These are phyloP conservation scores for Pulveroboletus sp. DNA, from an alignment of 1,284 basidiomycete species.

Conservation along the genomic window DNA sequence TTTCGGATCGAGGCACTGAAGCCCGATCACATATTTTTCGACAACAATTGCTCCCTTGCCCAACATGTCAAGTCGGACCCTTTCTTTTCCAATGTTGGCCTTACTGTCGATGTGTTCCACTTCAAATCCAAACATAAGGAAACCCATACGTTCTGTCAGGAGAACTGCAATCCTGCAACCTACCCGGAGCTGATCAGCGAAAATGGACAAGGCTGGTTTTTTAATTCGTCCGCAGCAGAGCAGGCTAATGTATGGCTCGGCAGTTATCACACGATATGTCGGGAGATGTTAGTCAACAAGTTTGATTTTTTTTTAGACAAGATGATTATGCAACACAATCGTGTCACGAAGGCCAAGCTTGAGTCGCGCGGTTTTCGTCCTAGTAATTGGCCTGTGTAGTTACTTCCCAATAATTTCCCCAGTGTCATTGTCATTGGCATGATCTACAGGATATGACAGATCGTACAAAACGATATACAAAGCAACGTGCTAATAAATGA, in stretches of 20 bases:
- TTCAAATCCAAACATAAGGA: not conserved
- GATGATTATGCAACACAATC: constrained; percentile 34
- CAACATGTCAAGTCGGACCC: not conserved
- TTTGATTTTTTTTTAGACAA: constrained; percentile 37
- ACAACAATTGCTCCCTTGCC: no score
- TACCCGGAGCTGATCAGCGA: not conserved
- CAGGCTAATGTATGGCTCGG: not conserved
- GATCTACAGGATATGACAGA: no score
- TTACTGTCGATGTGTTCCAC: not conserved
- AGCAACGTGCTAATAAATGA: no score
- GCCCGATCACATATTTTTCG: not conserved
- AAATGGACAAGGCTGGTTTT: not conserved
- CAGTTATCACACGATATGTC: not conserved
- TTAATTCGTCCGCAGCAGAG: no score
- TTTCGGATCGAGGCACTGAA: not conserved
- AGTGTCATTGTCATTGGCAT: no score
- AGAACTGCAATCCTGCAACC: no score
- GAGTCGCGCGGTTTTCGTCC: not conserved
- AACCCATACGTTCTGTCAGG: no score
- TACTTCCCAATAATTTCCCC: no score
- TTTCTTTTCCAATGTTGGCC: not conserved
- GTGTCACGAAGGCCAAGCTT: not conserved
- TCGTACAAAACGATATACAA: no score
- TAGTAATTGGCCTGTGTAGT: no score
- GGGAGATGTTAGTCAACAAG: constrained; percentile 22